A percentile compares a stretch with the other conserved stretches of the same genome.
These are phyloP conservation scores for Puccinia polysora DNA, from an alignment of 1,284 basidiomycete genomes.

Conservation along the genomic window DNA sequence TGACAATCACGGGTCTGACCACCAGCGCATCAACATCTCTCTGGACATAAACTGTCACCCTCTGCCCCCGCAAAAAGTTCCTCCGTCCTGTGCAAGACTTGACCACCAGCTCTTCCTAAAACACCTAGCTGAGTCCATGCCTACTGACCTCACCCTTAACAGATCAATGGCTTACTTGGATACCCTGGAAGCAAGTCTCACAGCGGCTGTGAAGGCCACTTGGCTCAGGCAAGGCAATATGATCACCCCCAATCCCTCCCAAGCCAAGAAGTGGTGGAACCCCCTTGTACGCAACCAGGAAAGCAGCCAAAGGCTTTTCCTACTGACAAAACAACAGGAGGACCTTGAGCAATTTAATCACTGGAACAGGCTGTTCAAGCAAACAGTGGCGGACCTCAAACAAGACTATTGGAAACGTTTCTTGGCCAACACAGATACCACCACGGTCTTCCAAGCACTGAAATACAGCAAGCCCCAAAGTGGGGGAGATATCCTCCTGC, in stretches of 20 bases:
- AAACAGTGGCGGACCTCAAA: not conserved
- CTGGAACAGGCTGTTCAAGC: slow-evolving; percentile 5
- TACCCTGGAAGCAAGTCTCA: not conserved
- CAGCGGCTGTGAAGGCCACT: not conserved
- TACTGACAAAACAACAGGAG: not conserved
- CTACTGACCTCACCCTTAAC: not conserved
- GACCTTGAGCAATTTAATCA: not conserved
- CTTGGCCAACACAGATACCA: not conserved
- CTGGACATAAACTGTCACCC: not conserved
- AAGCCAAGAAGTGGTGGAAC: slow-evolving; percentile 19
- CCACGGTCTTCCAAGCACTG: not conserved
- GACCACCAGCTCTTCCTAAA: not conserved
- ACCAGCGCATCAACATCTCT: not conserved
- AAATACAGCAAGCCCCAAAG: slow-evolving; percentile 1
- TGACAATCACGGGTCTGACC: not conserved
- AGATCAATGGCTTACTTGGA: not conserved
- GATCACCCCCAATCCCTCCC: not conserved
- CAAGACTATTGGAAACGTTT: slow-evolving; percentile 1
- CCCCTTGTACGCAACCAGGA: not conserved
- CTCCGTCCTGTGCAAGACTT: not conserved
- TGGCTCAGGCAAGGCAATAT: not conserved
- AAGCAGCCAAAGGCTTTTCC: not conserved
- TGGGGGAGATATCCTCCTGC: not conserved
- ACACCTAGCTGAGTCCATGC: too few relatives aligned
- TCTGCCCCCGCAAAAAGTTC: not conserved